Percentiles rank a stretch among this genome's conserved stretches.
These are phyloP conservation scores for Petasospora fabianii DNA, from an alignment of 1,139 yeast genomes.

Conservation along the genomic window DNA sequence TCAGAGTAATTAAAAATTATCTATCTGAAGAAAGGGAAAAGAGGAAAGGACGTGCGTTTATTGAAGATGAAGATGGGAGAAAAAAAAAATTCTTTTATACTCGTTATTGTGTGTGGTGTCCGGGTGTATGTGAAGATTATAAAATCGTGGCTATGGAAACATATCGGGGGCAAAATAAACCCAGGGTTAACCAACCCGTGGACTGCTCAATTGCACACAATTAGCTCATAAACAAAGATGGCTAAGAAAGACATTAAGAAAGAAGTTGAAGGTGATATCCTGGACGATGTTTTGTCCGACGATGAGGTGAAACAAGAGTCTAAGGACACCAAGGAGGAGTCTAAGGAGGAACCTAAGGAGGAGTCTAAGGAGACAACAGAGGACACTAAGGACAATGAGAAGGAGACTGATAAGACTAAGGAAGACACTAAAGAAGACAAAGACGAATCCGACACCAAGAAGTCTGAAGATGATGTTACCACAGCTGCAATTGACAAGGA, in stretches of 20 bases:
- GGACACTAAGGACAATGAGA: slow-evolving; percentile 21
- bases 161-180: too few species aligned
- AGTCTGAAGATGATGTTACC: too few species aligned
- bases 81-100: slow-evolving; percentile 5
- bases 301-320: slow-evolving; percentile 4
- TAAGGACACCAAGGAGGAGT: slow-evolving; percentile 7
- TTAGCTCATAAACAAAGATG: slow-evolving; percentile 1
- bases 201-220: too few species aligned
- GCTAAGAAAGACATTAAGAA: slow-evolving; percentile 9
- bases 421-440: background rate
- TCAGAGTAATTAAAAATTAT: slow-evolving; percentile 41
- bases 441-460: slow-evolving; percentile 8
- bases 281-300: slow-evolving; percentile 12
- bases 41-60: background rate
- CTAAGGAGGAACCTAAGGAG: slow-evolving; percentile 9
- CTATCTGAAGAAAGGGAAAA: slow-evolving; percentile 24
- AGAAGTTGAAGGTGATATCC: slow-evolving; percentile 13
- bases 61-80: slow-evolving; percentile 6
- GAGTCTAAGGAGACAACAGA: slow-evolving; percentile 8
- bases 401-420: slow-evolving; percentile 9
- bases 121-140: background rate
- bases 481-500: too few species aligned
- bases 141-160: too few species aligned
- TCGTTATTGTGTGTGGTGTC: background rate
- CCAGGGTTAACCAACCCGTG: too few species aligned